Evolutionary conservation across 2,329 filamentous ascomycete species (phyloP).

Genomic region (Venturiaceae sp.): DNA sequence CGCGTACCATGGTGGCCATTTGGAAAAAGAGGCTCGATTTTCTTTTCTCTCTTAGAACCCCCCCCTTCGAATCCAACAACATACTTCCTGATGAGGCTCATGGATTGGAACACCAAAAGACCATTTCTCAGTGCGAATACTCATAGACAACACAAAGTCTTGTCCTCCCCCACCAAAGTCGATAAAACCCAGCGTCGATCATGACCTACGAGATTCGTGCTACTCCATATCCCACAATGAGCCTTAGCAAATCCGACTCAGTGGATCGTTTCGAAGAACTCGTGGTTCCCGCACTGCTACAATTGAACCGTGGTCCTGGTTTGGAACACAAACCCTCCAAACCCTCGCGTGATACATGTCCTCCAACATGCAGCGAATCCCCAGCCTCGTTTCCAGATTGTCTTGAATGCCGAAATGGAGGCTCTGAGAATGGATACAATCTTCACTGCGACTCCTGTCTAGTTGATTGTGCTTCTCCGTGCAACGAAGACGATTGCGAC

Average conservation of each 20-base stretch:
- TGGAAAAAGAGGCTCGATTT: too few relatives aligned
- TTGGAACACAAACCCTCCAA: neutral
- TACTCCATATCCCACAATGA: neutral
- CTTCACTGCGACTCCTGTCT: conserved; percentile 2
- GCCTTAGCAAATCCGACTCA: neutral
- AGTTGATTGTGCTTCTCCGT: conserved; percentile 3
- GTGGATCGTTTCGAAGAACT: neutral
- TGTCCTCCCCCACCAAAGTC: too few relatives aligned
- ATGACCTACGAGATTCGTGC: neutral
- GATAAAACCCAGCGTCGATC: neutral
- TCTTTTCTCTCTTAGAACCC: too few relatives aligned
- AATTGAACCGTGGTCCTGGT: neutral
- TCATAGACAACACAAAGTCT: too few relatives aligned
- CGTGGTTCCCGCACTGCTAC: neutral
- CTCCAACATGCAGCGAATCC: neutral
- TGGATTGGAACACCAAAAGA: too few relatives aligned
- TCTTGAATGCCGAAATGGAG: neutral
- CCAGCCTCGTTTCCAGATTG: neutral
- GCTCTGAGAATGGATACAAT: neutral
- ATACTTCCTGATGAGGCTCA: too few relatives aligned
- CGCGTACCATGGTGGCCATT: too few relatives aligned
- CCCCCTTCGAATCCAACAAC: too few relatives aligned
- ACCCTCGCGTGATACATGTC: neutral
- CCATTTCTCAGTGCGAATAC: too few relatives aligned
- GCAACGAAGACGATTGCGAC: conserved; percentile 3